Evolutionary conservation across 2,329 filamentous ascomycete genomes (phyloP).

Genomic region (Diaporthe nobilis): DNA sequence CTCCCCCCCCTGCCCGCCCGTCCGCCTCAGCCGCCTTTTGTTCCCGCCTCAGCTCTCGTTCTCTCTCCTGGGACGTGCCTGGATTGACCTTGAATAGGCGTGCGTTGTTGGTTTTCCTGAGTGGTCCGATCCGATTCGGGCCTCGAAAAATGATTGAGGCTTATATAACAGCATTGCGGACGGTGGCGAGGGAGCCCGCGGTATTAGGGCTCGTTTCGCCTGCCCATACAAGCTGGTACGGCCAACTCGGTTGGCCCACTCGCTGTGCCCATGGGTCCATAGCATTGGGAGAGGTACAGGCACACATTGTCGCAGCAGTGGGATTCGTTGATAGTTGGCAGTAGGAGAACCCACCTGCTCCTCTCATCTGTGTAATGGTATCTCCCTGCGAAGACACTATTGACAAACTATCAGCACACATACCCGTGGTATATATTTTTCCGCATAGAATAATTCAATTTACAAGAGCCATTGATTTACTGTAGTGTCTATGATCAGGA

Average conservation of each 20-base stretch:
- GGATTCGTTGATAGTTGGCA: background rate
- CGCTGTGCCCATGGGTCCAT: background rate
- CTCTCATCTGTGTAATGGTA: background rate
- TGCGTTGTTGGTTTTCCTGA: background rate
- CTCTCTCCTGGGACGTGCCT: background rate
- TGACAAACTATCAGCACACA: background rate
- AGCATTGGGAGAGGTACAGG: background rate
- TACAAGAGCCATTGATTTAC: background rate
- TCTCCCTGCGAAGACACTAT: background rate
- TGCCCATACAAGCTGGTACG: background rate
- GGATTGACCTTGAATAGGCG: background rate
- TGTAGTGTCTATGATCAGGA: too few relatives aligned
- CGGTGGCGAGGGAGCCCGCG: background rate
- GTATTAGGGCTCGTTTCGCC: background rate
- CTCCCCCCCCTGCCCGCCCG: background rate
- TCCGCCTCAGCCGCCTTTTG: conserved; percentile 8
- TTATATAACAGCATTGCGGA: background rate
- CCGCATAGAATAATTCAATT: background rate
- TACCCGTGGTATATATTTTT: background rate
- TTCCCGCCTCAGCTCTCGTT: background rate
- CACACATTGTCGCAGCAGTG: background rate
- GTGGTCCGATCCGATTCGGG: background rate
- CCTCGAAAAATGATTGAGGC: background rate
- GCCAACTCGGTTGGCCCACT: background rate
- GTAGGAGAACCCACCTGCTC: background rate